These are phyloP conservation scores for Berkeleyomyces basicola DNA, from an alignment of 2,329 filamentous ascomycete genomes.

Conservation along the genomic window DNA sequence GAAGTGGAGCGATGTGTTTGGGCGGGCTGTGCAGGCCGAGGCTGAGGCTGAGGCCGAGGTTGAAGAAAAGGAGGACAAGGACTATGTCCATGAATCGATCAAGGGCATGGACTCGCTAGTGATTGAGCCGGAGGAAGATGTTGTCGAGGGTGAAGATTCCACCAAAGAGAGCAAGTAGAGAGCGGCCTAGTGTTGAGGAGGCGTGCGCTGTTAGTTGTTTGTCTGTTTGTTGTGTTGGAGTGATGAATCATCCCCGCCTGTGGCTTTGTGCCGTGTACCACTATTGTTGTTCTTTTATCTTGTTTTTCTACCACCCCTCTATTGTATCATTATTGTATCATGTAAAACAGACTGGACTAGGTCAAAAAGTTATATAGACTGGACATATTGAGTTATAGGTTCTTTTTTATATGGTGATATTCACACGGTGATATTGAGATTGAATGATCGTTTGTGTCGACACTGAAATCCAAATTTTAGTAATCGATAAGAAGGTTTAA, in stretches of 20 bases:
- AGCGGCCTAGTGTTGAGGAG: background rate
- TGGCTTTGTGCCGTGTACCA: slow-evolving; percentile 8
- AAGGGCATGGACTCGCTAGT: background rate
- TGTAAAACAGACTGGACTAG: background rate
- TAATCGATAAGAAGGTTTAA: too few relatives aligned
- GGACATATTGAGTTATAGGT: background rate
- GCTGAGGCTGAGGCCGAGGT: background rate
- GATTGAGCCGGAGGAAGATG: slow-evolving; percentile 3
- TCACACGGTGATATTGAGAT: background rate
- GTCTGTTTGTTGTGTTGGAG: background rate
- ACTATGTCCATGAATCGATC: background rate
- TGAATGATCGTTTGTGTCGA: background rate
- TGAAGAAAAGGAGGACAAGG: background rate
- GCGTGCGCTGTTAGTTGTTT: background rate
- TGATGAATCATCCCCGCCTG: background rate
- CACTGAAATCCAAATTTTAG: background rate
- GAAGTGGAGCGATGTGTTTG: slow-evolving; percentile 23
- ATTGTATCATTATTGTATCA: slow-evolving; percentile 7
- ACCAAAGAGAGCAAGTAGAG: background rate
- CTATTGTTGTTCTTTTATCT: background rate
- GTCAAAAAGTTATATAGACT: slow-evolving; percentile 1
- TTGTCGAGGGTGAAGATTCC: background rate
- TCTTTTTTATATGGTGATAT: background rate
- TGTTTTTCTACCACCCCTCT: background rate
- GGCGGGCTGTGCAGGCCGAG: background rate